A percentile compares a stretch with the other conserved stretches of the same genome.
These are phyloP conservation scores for Phyllosticta citriasiana DNA, from an alignment of 2,329 filamentous ascomycete species.

Conservation along the genomic window DNA sequence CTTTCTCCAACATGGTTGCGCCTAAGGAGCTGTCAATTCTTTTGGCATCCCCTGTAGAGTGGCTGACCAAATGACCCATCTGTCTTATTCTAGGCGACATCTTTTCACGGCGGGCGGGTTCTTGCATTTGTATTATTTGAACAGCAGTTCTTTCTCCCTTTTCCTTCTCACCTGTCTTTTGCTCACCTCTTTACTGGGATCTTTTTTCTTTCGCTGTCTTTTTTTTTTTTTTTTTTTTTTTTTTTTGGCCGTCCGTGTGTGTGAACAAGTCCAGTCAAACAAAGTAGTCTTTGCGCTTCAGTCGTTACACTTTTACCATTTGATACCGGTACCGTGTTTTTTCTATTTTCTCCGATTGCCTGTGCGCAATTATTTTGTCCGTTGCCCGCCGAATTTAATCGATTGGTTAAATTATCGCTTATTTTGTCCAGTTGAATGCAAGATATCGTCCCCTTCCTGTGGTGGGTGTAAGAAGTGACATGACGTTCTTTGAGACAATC, in stretches of 20 bases:
- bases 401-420: not conserved
- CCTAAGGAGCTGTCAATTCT: no score
- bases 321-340: not conserved
- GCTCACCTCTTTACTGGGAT: not conserved
- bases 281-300: not conserved
- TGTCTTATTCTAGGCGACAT: not conserved
- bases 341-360: not conserved
- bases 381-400: not conserved
- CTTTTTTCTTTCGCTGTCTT: not conserved
- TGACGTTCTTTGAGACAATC: not conserved
- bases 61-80: not conserved
- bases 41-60: no score
- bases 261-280: not conserved
- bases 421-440: not conserved
- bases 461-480: not conserved
- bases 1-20: no score
- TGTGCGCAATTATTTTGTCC: not conserved
- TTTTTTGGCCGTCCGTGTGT: not conserved
- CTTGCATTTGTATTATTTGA: conserved; percentile 10
- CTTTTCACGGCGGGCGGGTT: conserved; percentile 7
- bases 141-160: not conserved
- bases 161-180: not conserved
- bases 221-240: no score
- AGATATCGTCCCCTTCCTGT: not conserved
- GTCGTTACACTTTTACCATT: not conserved